These are phyloP conservation scores for Porcisia deanei DNA, from an alignment of 208 protist genomes.

Conservation along the genomic window DNA sequence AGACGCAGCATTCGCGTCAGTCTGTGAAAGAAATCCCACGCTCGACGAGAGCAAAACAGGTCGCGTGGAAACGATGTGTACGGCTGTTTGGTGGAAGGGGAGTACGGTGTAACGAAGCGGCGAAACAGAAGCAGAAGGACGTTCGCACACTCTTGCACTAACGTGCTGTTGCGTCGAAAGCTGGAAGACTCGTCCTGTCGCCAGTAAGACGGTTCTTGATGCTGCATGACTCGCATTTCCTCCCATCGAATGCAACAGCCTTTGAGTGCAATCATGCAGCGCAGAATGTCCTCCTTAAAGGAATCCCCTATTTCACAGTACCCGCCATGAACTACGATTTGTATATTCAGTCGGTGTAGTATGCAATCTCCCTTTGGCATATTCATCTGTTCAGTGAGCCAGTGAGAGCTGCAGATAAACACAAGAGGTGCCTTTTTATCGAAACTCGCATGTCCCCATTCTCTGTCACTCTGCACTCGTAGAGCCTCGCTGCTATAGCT, in stretches of 20 bases:
- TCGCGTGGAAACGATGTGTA: constrained; percentile 40
- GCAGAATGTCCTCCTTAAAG: constrained; percentile 47
- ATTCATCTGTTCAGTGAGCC: constrained; percentile 36
- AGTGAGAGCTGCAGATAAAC: constrained; percentile 48
- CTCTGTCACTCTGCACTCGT: constrained; percentile 29
- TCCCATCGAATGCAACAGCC: constrained; percentile 11
- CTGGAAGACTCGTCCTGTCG: constrained; percentile 2
- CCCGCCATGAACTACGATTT: constrained; percentile 45
- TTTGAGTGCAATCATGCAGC: constrained; percentile 19
- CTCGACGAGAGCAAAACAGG: constrained; percentile 43
- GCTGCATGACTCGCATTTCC: constrained; percentile 26
- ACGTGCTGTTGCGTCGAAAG: background rate
- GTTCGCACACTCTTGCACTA: constrained; percentile 21
- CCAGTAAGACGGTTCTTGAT: constrained; percentile 8
- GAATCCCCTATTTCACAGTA: constrained; percentile 40
- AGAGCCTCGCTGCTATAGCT: constrained; percentile 66
- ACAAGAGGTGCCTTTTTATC: constrained; percentile 39
- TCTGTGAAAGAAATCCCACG: constrained; percentile 38
- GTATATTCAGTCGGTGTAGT: constrained; percentile 32
- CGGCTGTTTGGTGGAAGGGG: constrained; percentile 45
- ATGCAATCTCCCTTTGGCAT: constrained; percentile 20
- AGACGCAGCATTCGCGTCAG: constrained; percentile 38
- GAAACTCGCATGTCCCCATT: constrained; percentile 21
- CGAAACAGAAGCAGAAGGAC: constrained; percentile 69
- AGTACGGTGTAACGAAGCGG: constrained; percentile 54